phyloP scores from a whole-genome alignment of 257 asterid species.

The Henckelia pumila region DNA sequence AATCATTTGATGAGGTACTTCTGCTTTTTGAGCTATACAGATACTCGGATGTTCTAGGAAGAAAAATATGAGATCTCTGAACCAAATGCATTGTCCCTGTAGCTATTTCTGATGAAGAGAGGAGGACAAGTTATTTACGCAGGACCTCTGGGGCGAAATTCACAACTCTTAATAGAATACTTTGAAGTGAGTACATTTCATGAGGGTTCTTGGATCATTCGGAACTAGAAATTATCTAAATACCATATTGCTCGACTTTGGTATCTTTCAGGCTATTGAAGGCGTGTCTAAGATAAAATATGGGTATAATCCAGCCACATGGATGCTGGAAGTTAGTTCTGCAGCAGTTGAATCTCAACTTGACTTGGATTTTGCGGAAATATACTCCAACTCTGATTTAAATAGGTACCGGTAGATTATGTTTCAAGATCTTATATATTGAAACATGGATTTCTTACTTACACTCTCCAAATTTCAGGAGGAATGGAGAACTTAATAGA shows the following conservation, averaged over 20 bases:
- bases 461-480: constrained; percentile 31
- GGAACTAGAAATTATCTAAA: not conserved
- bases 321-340: constrained; percentile 66
- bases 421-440: not conserved
- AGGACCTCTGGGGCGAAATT: constrained; percentile 58
- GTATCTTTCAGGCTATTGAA: constrained; percentile 37
- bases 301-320: constrained; percentile 68
- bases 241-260: not conserved
- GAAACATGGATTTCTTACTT: not conserved
- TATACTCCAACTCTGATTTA: constrained; percentile 49
- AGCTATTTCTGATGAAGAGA: constrained; percentile 65
- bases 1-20: constrained; percentile 62
- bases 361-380: constrained; percentile 47
- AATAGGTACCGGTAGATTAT: constrained; percentile 33
- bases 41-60: not conserved
- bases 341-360: constrained; percentile 51
- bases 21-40: not conserved
- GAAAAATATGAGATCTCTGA: not conserved
- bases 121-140: constrained; percentile 71
- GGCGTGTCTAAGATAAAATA: constrained; percentile 52
- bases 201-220: not conserved
- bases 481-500: constrained; percentile 45
- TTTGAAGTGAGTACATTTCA: constrained; percentile 47
- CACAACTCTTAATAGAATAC: constrained; percentile 50
- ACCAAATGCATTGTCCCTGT: constrained; percentile 8